Conservation (phyloP, 257 asterid genomes). For the Dorcoceras hygrometricum region DNA sequence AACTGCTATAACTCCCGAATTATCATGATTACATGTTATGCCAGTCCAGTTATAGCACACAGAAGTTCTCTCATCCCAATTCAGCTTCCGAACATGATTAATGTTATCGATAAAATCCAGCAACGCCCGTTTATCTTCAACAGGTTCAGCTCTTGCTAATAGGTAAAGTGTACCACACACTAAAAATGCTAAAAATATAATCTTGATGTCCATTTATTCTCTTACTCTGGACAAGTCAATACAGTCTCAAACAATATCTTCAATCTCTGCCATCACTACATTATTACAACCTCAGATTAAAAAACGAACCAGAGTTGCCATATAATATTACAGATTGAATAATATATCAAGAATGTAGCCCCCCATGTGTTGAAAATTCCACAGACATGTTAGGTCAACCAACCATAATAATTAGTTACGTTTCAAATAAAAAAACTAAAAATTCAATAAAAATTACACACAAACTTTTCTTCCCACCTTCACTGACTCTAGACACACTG, state of each 20-base stretch:
- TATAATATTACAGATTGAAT: neutral
- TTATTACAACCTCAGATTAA: neutral
- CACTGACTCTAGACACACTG: slow-evolving; percentile 35
- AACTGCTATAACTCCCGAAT: slow-evolving; percentile 36
- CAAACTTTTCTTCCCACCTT: slow-evolving; percentile 34
- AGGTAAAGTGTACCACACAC: slow-evolving; percentile 16
- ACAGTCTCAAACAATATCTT: slow-evolving; percentile 10
- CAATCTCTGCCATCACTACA: slow-evolving; percentile 12
- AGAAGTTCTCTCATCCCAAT: slow-evolving; percentile 36
- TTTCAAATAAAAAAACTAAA: slow-evolving; percentile 7
- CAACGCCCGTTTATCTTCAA: slow-evolving; percentile 47
- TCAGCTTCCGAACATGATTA: slow-evolving; percentile 32
- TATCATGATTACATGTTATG: slow-evolving; percentile 35
- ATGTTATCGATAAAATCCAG: slow-evolving; percentile 38
- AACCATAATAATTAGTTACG: slow-evolving; percentile 11
- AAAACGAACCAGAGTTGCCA: slow-evolving; percentile 11
- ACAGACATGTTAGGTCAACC: slow-evolving; percentile 21
- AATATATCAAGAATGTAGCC: slow-evolving; percentile 20
- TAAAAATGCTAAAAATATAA: slow-evolving; percentile 26
- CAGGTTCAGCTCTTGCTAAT: slow-evolving; percentile 31
- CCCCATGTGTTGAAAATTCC: slow-evolving; percentile 14
- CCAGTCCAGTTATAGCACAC: slow-evolving; percentile 49
- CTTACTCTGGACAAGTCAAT: neutral
- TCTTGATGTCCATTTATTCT: slow-evolving; percentile 27
- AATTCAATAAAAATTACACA: neutral